Evolutionary conservation across 805 yeast genomes (phyloP), one percentile per base, ranked within the genome.

Genomic region (Starmera caribaea): DNA sequence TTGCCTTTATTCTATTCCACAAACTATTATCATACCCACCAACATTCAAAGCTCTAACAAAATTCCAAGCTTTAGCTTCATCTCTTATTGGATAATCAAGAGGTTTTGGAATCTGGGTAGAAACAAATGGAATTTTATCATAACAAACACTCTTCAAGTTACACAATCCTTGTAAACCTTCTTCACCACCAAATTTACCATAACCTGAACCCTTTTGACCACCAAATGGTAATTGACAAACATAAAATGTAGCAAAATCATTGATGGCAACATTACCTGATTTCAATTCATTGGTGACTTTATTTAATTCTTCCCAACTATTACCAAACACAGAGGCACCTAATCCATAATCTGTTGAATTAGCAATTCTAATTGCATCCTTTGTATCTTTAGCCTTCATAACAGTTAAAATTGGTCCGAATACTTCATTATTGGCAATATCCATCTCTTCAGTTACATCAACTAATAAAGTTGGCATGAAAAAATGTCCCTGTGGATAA

Each of bases 151-250:
- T 79, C 56, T 92, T 92, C 40, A 87, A 84, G 41, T 79, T 71
- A 58, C 97, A 90, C 35, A 92, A 66, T 0, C 96, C 97, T 32
- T 86, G 75, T 34, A 92, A 68, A 2, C 99, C 99, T 67, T 92
- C 99, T 57, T 82, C 95, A 36, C 99, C 99, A 16, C 96, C 96
- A 65, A 92, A 92, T 58, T 90, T 90, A 41, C 98, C 98, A 55
- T 88, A 92, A 0, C 99, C 99, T 6, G 95, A 83, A 35, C 88
- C 92, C 49, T 80, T 80, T 24, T 75, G 75, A 27, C 99, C 99
- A 40, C 99, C 99, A 63, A 92, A 92, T 28, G 99, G 99, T 49
- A 92, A 69, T 62, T 92, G 98, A 49, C 96, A 89, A 30, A 92
- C 86, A 54, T 89, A 87, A 55, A 79, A 92, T 0, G 97, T 90